Evolutionary conservation across 495 filamentous ascomycete species (phyloP).

Genomic region (Neurospora sp.): DNA sequence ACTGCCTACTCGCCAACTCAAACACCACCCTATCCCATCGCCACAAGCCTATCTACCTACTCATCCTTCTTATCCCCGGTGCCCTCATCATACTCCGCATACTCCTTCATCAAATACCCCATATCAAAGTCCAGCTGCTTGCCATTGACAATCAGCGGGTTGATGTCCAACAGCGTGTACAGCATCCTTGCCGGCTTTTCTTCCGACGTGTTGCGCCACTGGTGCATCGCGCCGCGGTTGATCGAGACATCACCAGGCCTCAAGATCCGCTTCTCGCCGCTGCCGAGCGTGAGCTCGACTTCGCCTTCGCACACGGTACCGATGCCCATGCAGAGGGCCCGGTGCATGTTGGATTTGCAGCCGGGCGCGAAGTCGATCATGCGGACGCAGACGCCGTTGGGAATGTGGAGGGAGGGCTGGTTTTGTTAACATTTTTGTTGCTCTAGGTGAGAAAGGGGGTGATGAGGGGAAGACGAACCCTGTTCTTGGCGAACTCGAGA

Average conservation of each 20-base stretch:
- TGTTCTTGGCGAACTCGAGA: background rate
- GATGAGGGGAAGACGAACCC: background rate
- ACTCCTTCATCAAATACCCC: background rate
- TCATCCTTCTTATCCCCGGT: background rate
- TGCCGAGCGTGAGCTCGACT: constrained; percentile 40
- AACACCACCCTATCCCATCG: background rate
- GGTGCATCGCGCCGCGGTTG: constrained; percentile 51
- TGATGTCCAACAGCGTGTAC: background rate
- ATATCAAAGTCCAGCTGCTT: background rate
- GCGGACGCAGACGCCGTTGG: background rate
- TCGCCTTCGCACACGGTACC: constrained; percentile 49
- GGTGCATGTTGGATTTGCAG: constrained; percentile 37
- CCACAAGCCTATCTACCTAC: background rate
- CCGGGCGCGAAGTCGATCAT: background rate
- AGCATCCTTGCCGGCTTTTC: background rate
- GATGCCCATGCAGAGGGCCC: constrained; percentile 49
- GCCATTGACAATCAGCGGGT: background rate
- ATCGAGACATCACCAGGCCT: constrained; percentile 40
- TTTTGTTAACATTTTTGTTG: background rate
- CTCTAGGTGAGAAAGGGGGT: background rate
- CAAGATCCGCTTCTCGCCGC: constrained; percentile 37
- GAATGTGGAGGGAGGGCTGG: background rate
- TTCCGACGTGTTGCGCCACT: constrained; percentile 44
- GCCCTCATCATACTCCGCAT: background rate
- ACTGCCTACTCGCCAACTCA: background rate